Conservation (phyloP, 345 rosid species). For the Eucalyptus sp. region DNA sequence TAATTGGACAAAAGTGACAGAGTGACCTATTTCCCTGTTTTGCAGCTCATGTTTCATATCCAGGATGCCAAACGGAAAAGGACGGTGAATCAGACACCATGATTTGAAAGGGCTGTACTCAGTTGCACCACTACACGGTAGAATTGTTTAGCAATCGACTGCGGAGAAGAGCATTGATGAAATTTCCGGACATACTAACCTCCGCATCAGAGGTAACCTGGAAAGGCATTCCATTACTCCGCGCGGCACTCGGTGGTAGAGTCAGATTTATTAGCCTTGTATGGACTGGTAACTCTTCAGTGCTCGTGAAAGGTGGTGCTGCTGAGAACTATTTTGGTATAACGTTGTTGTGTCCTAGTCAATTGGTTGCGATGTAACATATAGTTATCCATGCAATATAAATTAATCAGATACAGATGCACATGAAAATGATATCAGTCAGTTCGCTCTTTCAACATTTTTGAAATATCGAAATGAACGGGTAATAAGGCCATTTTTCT, state of each 20-base stretch:
- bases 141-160: background rate
- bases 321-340: background rate
- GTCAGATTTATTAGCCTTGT: background rate
- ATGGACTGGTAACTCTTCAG: background rate
- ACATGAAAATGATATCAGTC: background rate
- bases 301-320: background rate
- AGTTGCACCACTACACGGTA: background rate
- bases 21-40: background rate
- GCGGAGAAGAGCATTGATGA: background rate
- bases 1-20: background rate
- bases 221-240: background rate
- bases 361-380: background rate
- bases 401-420: background rate
- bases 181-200: background rate
- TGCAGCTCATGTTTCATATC: slow-evolving; percentile 74
- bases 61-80: slow-evolving; percentile 27
- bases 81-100: background rate
- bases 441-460: background rate
- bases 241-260: background rate
- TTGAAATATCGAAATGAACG: background rate
- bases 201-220: background rate
- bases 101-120: background rate
- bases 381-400: background rate
- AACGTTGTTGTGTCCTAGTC: background rate
- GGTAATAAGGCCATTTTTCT: background rate